Percentiles rank a stretch among this genome's conserved stretches.
Conservation (phyloP, 208 protist genomes). For the Leishmania turanica region DNA sequence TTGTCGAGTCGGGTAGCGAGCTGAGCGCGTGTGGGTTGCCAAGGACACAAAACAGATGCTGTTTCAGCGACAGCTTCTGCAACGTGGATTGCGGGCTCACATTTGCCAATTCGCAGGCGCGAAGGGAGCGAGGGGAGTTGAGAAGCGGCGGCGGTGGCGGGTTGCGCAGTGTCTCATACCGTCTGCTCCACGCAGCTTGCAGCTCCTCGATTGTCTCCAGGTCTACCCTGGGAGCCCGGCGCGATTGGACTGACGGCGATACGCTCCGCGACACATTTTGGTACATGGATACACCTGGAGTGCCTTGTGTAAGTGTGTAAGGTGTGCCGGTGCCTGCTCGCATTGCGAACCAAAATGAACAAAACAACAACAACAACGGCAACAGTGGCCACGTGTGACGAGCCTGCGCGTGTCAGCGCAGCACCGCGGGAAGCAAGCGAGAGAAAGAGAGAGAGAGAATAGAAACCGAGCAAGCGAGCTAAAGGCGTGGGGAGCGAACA, state of each 20-base stretch:
- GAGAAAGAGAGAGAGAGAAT: not conserved
- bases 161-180: constrained; percentile 30
- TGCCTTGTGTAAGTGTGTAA: not conserved
- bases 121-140: constrained; percentile 66
- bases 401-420: not conserved
- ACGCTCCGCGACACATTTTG: constrained; percentile 17
- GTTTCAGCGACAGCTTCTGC: constrained; percentile 52
- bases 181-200: constrained; percentile 61
- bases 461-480: not conserved
- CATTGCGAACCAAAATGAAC: not conserved
- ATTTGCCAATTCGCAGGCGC: constrained; percentile 35
- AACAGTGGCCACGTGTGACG: not conserved
- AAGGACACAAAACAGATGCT: constrained; percentile 51
- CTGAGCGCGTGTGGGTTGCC: constrained; percentile 27
- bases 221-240: constrained; percentile 17
- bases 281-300: constrained; percentile 6
- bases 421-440: not conserved
- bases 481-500: not conserved
- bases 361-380: not conserved
- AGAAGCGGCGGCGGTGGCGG: constrained; percentile 48
- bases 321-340: not conserved
- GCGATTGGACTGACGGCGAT: constrained; percentile 10
- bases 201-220: constrained; percentile 59
- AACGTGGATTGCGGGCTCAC: constrained; percentile 33
- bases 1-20: constrained; percentile 12